Base-by-base conservation (phyloP, 352 stramenopile species). In the Blastocystis sp. region DNA sequence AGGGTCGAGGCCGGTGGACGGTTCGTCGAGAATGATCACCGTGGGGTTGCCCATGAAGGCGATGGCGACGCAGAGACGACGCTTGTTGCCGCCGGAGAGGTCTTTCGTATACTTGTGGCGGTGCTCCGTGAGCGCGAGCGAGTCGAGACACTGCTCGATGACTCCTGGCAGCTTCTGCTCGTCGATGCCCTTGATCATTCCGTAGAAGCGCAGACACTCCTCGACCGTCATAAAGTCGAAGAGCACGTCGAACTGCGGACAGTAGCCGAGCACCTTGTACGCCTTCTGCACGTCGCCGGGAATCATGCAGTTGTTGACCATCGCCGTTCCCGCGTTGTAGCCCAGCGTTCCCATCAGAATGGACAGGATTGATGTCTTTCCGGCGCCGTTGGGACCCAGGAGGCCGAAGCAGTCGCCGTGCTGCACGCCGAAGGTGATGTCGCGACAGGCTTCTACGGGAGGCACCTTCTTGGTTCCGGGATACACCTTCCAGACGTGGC, bases 241-340 rank as follows among this genome's bases (percentile, higher is more conserved):
- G 27, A 97, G 90, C 3, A 94, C 94, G 88, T 98, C 95, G 86
- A 98, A 98, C 87, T 98, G 94, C 0, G 95, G 95, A 85, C 95
- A 98, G 76, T 98, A 98, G 9, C 95, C 95, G 36, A 98, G 89
- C 87, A 72, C 91, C 87, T 81, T 88, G 89, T 86, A 88, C 88
- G 90, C 92, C 64, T 89, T 88, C 27, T 42, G 90, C 69, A 40
- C 90, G 78, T 94, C 88, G 64, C 90, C 92, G 86, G 91, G 89
- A 87, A 93, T 92, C 54, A 94, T 90, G 56, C 90, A 90, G 7
- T 93, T 92, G 34, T 89, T 90, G 1, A 97, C 88, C 16, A 46
- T 87, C 0, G 90, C 92, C 0, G 88, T 89, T 14, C 93, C 93
- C 36, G 21, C 16, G 34, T 72, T 76, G 40, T 59, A 85, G 3